Base-by-base conservation (phyloP, 495 filamentous ascomycete species). In the Tuber borchii region DNA sequence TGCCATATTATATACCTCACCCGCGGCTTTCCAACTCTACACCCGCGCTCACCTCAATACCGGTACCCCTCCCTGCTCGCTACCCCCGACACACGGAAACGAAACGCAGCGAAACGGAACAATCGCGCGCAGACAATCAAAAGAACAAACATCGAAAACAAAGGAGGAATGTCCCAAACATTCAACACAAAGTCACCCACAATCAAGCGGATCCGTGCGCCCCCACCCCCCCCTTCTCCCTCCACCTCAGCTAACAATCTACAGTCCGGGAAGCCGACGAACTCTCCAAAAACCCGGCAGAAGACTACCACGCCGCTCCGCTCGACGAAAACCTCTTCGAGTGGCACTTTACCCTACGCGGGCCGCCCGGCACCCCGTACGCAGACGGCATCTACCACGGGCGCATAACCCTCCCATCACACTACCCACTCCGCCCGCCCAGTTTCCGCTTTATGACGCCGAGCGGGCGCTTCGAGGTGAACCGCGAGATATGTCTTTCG, bases 291-390 rank as follows among this genome's bases (percentile, higher is more conserved):
- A 87, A 90, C 73, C 92, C 94, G 8, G 93, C 92, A 5, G 87
- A 93, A 37, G 92, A 94, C 85, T 93, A 93, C 85, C 88, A 91
- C 81, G 95, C 95, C 69, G 83, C 87, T 4, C 95, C 95, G 2
- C 88, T 93, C 78, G 93, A 97, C 81, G 85, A 88, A 70, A 93
- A 97, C 86, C 91, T 99, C 76, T 97, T 97, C 86, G 95, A 97
- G 86, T 99, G 95, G 95, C 95, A 99, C 88, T 99, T 99, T 88
- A 99, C 95, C 0, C 86, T 99, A n/a, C 89, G 90, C 71, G 95
- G 95, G 1, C 95, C 95, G 0, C 95, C 95, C 0, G 86, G 87
- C 16, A 91, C 92, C n/a, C 87, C 91, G 44, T 99, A 95, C 87
- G 87, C 89, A 31, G 79, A 82, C 14, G 95, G 95, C 37, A 87